Percentiles rank a stretch among this genome's conserved stretches.
phyloP scores from a whole-genome alignment of 352 stramenopile species.

The Elongisporangium undulatum region DNA sequence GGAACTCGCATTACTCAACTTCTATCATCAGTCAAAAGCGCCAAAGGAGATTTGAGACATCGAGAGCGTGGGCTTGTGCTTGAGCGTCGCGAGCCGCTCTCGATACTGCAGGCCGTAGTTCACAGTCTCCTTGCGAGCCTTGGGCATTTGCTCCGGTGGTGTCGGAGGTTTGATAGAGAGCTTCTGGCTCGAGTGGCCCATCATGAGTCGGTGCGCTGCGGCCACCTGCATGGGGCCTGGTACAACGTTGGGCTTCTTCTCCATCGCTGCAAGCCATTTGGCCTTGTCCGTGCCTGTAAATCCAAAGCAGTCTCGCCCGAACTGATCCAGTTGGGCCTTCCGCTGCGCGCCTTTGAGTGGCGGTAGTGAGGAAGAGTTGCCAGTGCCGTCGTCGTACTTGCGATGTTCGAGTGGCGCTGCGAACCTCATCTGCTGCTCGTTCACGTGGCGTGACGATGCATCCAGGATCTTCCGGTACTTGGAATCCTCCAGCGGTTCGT shows the following conservation, averaged over 20 bases:
- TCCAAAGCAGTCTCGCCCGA: slow-evolving; percentile 75
- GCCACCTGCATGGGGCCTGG: slow-evolving; percentile 69
- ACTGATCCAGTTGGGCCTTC: slow-evolving; percentile 20
- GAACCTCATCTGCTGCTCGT: slow-evolving; percentile 80
- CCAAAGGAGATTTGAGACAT: slow-evolving; percentile 81
- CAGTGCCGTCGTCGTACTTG: slow-evolving; percentile 28
- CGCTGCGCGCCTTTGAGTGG: slow-evolving; percentile 49
- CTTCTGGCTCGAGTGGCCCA: slow-evolving; percentile 82
- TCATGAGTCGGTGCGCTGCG: slow-evolving; percentile 76
- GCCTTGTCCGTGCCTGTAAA: slow-evolving; percentile 79
- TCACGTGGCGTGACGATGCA: slow-evolving; percentile 72
- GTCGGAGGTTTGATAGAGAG: slow-evolving; percentile 71
- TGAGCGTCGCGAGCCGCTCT: slow-evolving; percentile 63
- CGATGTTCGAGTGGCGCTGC: slow-evolving; percentile 74
- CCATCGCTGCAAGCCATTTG: slow-evolving; percentile 32
- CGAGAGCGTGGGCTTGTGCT: slow-evolving; percentile 72
- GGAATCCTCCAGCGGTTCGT: slow-evolving; percentile 22
- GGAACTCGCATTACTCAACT: too few species aligned
- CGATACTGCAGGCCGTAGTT: slow-evolving; percentile 79
- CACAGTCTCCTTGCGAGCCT: slow-evolving; percentile 39
- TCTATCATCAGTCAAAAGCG: slow-evolving; percentile 8
- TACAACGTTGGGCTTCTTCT: slow-evolving; percentile 62
- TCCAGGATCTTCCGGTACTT: slow-evolving; percentile 81
- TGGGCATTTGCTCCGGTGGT: slow-evolving; percentile 42
- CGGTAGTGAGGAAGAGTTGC: slow-evolving; percentile 31